Base-by-base conservation (phyloP, 1,139 yeast species). In the Groenewaldozyma auringiensis region DNA sequence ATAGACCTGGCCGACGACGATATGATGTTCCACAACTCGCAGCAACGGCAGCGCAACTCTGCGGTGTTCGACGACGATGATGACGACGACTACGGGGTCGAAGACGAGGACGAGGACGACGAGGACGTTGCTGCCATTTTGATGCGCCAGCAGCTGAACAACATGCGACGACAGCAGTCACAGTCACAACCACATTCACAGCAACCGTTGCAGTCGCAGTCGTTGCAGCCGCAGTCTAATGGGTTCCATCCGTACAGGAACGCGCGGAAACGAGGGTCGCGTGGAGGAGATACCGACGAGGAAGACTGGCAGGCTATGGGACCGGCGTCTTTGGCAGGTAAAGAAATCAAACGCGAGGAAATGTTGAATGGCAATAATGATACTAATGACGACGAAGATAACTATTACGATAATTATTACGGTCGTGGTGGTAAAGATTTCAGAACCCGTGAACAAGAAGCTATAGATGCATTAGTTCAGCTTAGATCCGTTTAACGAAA, bases 271-370 rank as follows among this genome's bases (percentile, higher is more conserved):
- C n/a, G 49, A 36, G 20, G 33, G 20, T 41, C 42, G 21, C 33
- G 47, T 8, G 38, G 45, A 8, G 53, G 50, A 13, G 81, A 85
- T 57, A 86, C 95, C 0, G 97, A 88, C 64, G 96, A 89, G 60
- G 97, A 88, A 63, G 96, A 88, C 65, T 88, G 97, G 97, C 85
- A 81, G 51, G 70, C 87, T 0, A 82, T 88, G 45, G 96, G 96
- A 1, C 87, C 96, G 0, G 82, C 62, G 34, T 58, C 65, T 29
- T 54, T 67, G 41, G 63, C 71, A 9, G 53, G 54, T 29, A 42
- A 35, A 22, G 49, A 32, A 11, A 8, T 13, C 8, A 13, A 25
- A 13, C 6, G 45, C 9, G 21, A 17, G n/a, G 40, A 25, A 3
- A 4, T 16, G 8, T 21, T 33, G 11, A 34, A n/a, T 34, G 25